Conservation (phyloP, 2,329 filamentous ascomycete species). For the Fusarium bulbicola region DNA sequence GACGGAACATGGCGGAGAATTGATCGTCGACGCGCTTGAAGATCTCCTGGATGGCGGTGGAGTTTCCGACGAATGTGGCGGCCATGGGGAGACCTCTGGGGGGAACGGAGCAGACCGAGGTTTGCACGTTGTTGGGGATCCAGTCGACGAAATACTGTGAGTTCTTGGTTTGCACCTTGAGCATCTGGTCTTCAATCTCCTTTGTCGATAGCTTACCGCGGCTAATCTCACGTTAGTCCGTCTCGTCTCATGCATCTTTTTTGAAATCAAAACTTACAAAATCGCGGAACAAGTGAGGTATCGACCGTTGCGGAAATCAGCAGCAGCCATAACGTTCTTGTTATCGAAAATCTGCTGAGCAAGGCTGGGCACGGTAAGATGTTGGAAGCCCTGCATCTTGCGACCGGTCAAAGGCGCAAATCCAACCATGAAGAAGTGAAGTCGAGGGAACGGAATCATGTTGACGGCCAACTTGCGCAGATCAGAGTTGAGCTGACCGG, state of each 20-base stretch:
- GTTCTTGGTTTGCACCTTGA: constrained; percentile 99
- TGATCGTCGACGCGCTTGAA: constrained; percentile 99
- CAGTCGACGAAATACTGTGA: constrained; percentile 99
- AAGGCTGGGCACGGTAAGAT: constrained; percentile 94
- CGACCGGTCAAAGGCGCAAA: constrained; percentile 95
- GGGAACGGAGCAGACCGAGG: constrained; percentile 97
- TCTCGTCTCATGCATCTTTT: too few species aligned
- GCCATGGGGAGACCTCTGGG: constrained; percentile 99
- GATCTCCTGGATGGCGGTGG: constrained; percentile 98
- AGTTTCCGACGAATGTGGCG: constrained; percentile 98
- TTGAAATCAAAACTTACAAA: constrained; percentile 69
- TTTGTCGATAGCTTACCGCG: constrained; percentile 99
- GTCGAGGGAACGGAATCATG: constrained; percentile 99
- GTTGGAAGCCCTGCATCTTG: constrained; percentile 90
- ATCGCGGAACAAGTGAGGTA: constrained; percentile 99
- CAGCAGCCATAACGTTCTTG: constrained; percentile 99
- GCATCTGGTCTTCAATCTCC: constrained; percentile 99
- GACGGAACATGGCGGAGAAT: constrained; percentile 99
- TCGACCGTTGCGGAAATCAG: constrained; percentile 99
- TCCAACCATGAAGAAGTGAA: constrained; percentile 99
- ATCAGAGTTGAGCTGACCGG: constrained; percentile 99
- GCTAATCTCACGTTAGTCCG: constrained; percentile 55
- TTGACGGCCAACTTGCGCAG: constrained; percentile 99
- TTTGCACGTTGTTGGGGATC: constrained; percentile 99
- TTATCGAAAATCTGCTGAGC: constrained; percentile 99